Evolutionary conservation across 176 grass and related monocot species (phyloP).

Genomic region (Phoenix roebelenii): DNA sequence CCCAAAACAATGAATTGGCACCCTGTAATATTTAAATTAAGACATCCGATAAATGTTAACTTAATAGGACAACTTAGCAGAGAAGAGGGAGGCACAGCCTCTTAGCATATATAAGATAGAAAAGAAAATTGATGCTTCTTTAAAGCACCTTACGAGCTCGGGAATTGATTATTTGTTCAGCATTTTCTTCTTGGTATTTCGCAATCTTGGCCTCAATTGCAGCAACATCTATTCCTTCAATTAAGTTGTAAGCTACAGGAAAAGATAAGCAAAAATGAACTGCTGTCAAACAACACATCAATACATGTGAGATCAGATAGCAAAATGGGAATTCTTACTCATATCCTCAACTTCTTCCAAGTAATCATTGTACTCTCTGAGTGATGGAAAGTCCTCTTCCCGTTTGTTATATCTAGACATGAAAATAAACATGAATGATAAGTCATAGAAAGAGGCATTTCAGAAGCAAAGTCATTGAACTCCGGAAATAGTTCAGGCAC

Average conservation of each 20-base stretch:
- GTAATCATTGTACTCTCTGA: slow-evolving; percentile 90
- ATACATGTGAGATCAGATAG: no score
- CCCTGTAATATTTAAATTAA: no score
- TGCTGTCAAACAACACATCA: no score
- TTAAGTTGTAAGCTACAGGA: slow-evolving; percentile 48
- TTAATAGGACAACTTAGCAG: no score
- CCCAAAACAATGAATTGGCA: neutral
- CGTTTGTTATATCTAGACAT: slow-evolving; percentile 74
- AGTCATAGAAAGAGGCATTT: no score
- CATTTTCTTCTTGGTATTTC: slow-evolving; percentile 67
- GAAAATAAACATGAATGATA: no score
- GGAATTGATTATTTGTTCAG: slow-evolving; percentile 63
- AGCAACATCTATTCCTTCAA: slow-evolving; percentile 68
- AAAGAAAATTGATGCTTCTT: neutral
- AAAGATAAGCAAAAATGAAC: slow-evolving; percentile 7
- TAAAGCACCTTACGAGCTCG: slow-evolving; percentile 65
- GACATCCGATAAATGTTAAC: no score
- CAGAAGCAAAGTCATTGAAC: no score
- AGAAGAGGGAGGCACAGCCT: no score
- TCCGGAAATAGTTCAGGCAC: no score
- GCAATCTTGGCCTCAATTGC: slow-evolving; percentile 70
- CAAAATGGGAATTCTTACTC: slow-evolving; percentile 38
- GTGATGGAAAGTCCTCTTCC: slow-evolving; percentile 60
- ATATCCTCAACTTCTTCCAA: slow-evolving; percentile 96
- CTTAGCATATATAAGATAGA: no score